Percentiles rank a stretch among this genome's conserved stretches.
Conservation (phyloP, 139 green algal genomes). For the Chlamydomonas applanata region DNA sequence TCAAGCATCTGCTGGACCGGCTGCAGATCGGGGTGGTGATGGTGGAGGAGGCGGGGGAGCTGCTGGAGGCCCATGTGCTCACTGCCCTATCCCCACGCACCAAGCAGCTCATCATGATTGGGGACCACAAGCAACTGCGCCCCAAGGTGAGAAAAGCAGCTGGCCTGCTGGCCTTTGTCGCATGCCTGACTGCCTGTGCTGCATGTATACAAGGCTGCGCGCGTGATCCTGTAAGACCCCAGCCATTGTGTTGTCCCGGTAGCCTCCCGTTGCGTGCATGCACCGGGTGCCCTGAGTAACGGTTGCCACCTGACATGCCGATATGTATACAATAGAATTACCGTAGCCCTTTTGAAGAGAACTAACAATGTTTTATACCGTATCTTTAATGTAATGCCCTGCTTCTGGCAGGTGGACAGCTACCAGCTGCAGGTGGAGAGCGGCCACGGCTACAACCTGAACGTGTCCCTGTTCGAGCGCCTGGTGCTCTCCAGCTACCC, state of each 20-base stretch:
- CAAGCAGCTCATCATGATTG: constrained; percentile 77
- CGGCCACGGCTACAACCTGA: constrained; percentile 59
- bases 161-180: background rate
- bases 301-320: too few species aligned
- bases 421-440: constrained; percentile 55
- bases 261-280: too few species aligned
- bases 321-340: too few species aligned
- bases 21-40: constrained; percentile 50
- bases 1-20: constrained; percentile 29
- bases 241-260: too few species aligned
- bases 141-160: constrained; percentile 48
- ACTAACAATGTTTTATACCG: too few species aligned
- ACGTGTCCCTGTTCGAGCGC: constrained; percentile 82
- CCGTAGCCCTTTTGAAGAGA: too few species aligned
- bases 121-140: constrained; percentile 70
- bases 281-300: too few species aligned
- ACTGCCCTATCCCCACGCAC: constrained; percentile 51
- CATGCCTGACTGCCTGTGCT: too few species aligned
- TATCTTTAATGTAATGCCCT: background rate
- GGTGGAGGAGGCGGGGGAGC: constrained; percentile 79
- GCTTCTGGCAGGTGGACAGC: constrained; percentile 31
- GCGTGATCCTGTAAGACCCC: too few species aligned
- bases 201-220: too few species aligned
- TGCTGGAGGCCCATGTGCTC: constrained; percentile 77
- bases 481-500: constrained; percentile 52